phyloP scores from a whole-genome alignment of 768 basidiomycete genomes.

The Boletus subparvulus region DNA sequence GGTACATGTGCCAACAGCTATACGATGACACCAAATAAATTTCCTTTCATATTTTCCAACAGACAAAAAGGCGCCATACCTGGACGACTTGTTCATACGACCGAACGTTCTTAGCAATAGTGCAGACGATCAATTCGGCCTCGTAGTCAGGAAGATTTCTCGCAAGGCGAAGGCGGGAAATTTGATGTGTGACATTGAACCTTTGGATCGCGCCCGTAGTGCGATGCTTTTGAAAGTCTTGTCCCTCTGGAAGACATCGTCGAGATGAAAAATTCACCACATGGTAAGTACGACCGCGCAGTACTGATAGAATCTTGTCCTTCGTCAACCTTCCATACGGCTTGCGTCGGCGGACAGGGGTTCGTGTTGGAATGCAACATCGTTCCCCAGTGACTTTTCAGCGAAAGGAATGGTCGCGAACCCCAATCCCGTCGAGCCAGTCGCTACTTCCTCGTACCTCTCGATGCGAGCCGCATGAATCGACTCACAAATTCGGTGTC shows the following conservation, averaged over 20 bases:
- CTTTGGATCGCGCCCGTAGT: constrained; percentile 63
- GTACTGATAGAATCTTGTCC: constrained; percentile 76
- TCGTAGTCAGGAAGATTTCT: constrained; percentile 74
- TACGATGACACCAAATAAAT: no score
- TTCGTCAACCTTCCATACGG: constrained; percentile 92
- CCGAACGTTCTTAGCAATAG: constrained; percentile 67
- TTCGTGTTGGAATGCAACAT: constrained; percentile 79
- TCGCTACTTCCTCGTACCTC: constrained; percentile 80
- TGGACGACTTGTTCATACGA: constrained; percentile 44
- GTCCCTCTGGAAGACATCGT: constrained; percentile 9
- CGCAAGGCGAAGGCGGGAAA: constrained; percentile 73
- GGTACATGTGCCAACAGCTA: no score
- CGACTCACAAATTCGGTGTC: constrained; percentile 44
- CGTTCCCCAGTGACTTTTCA: constrained; percentile 63
- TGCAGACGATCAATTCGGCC: constrained; percentile 69
- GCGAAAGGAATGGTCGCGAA: constrained; percentile 58
- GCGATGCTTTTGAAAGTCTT: constrained; percentile 69
- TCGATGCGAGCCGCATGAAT: constrained; percentile 85
- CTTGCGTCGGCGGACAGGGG: constrained; percentile 65
- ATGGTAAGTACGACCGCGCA: constrained; percentile 46
- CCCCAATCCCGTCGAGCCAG: constrained; percentile 69
- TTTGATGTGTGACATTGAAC: constrained; percentile 84
- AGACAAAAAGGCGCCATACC: no score
- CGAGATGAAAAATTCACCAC: background rate
- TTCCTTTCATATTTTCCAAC: no score